Evolutionary conservation across 1,139 yeast species (phyloP), one percentile per base, ranked within the genome.

Genomic region (Chernovozyma aurita): DNA sequence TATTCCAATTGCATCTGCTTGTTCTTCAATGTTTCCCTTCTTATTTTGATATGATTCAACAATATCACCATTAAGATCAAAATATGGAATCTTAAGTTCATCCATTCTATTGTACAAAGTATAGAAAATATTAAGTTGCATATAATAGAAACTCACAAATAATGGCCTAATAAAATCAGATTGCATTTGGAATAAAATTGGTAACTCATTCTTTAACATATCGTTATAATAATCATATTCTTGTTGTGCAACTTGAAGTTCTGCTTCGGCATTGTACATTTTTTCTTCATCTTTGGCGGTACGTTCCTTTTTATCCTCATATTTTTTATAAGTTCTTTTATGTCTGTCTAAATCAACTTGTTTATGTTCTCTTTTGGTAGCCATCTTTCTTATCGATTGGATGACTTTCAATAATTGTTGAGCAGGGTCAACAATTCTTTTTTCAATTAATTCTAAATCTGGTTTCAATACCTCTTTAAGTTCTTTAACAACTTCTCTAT

Each of bases 111-210:
- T 83, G 68, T 85, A 90, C 45, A 92, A 69, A 0, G 97, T 88
- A 70, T 92, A 92, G 63, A 88, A 92, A 42, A 92, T 87, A 68
- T 92, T 92, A 66, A 92, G 76, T 66, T 92, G 99, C 97, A 94
- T 92, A 71, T 81, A 92, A 66, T 92, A 92, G 61, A 92, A 82
- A 41, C 94, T 82, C 49, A 90, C 95, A 65, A 92, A 94, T 52
- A 92, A 69, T 11, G 98, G 98, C 53, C 79, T 81, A 56, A 92
- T 90, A 57, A 92, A 87, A 50, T 88, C 95, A 8, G 88, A 85
- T 63, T 92, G 97, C 63, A 92, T 72, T 50, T 77, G 79, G 61
- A 92, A 92, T 56, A 92, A 69, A 34, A 83, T 66, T 15, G 98
- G 98, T 45, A 92, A 70, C 58, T 92, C 97, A 28, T 72, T 78